phyloP scores from a whole-genome alignment of 116 monocot species.

The Dioscorea cayenensis region DNA sequence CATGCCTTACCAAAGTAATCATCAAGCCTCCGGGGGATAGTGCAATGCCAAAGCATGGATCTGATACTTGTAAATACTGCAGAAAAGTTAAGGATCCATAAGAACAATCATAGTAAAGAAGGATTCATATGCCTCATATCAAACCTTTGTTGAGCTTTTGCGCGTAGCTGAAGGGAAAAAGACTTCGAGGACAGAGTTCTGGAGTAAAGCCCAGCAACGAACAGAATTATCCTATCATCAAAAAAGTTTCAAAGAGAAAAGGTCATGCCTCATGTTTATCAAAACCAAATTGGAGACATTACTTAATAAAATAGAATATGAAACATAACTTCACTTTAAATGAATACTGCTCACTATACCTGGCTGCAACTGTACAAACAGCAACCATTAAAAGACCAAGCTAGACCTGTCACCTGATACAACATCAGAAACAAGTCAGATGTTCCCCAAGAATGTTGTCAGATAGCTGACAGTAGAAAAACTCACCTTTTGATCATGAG shows the following conservation, averaged over 20 bases:
- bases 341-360: constrained; percentile 29
- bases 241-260: neutral
- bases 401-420: constrained; percentile 69
- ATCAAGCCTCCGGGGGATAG: constrained; percentile 62
- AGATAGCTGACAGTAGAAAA: neutral
- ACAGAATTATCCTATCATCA: constrained; percentile 56
- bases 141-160: constrained; percentile 41
- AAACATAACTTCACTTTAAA: neutral
- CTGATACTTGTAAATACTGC: constrained; percentile 51
- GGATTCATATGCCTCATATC: neutral
- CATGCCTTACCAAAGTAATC: constrained; percentile 56
- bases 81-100: constrained; percentile 17
- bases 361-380: constrained; percentile 83
- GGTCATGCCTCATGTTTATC: neutral
- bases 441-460: neutral
- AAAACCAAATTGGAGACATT: neutral
- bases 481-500: constrained; percentile 70
- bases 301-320: neutral
- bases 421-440: constrained; percentile 18
- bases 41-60: constrained; percentile 76
- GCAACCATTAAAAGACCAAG: constrained; percentile 64
- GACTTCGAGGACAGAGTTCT: constrained; percentile 27
- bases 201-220: constrained; percentile 47
- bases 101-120: constrained; percentile 3
- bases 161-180: constrained; percentile 28